phyloP scores from a whole-genome alignment of 345 rosid species.

The Eucalyptus melliodora region DNA sequence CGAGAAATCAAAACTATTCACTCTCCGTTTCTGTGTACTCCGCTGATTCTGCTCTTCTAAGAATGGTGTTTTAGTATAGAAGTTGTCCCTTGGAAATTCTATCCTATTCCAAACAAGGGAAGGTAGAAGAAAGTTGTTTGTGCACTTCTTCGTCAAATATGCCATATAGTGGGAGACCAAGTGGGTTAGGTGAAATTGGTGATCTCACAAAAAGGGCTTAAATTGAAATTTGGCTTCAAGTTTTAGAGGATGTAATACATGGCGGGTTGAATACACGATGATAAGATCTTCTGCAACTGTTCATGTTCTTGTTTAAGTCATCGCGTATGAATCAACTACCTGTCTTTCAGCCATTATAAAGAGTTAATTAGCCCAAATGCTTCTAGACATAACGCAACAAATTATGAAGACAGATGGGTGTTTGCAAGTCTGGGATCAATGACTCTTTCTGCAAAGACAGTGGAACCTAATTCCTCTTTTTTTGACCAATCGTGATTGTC shows the following conservation, averaged over 20 bases:
- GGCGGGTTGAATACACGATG: too few relatives aligned
- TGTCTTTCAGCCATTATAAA: too few relatives aligned
- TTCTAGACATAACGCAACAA: background rate
- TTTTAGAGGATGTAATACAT: background rate
- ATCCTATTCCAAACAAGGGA: background rate
- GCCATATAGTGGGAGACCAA: background rate
- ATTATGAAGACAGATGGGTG: background rate
- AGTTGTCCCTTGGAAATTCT: background rate
- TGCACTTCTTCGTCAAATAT: background rate
- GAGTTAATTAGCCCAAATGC: background rate
- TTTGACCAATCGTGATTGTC: background rate
- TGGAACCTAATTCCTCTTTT: background rate
- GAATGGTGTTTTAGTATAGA: background rate
- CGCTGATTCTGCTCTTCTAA: background rate
- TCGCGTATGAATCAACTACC: background rate
- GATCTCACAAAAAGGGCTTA: too few relatives aligned
- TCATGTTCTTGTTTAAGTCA: too few relatives aligned
- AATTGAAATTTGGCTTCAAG: too few relatives aligned
- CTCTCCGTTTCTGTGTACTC: background rate
- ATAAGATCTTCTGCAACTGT: background rate
- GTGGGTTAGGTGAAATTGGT: too few relatives aligned
- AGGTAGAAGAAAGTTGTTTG: accelerated
- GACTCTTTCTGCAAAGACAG: background rate
- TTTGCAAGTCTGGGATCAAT: background rate
- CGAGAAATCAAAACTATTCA: background rate